These are phyloP conservation scores for Lentinula guzmanii DNA, from an alignment of 768 basidiomycete genomes.

Conservation along the genomic window DNA sequence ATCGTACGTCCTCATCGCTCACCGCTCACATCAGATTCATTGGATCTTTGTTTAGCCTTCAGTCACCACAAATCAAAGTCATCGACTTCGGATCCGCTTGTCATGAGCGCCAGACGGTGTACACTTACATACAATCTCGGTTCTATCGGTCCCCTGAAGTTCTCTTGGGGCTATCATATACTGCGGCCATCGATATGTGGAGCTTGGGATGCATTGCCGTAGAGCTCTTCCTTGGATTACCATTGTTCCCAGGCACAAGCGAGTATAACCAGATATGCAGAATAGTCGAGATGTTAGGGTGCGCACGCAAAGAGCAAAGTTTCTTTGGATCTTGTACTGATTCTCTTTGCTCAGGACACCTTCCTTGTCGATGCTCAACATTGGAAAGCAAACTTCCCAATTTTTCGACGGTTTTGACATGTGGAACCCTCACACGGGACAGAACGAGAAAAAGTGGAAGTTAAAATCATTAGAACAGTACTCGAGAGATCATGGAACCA, in stretches of 20 bases:
- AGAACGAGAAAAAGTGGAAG: slow-evolving; percentile 77
- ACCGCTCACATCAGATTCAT: background rate
- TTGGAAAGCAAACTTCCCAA: slow-evolving; percentile 90
- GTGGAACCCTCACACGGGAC: slow-evolving; percentile 59
- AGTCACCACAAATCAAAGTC: slow-evolving; percentile 97
- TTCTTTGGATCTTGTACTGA: background rate
- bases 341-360: slow-evolving; percentile 55
- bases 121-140: slow-evolving; percentile 98
- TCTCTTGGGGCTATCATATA: slow-evolving; percentile 90
- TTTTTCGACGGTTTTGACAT: slow-evolving; percentile 79
- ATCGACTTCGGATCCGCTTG: slow-evolving; percentile 99
- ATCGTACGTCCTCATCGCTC: slow-evolving; percentile 48
- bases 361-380: slow-evolving; percentile 89
- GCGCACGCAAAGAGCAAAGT: slow-evolving; percentile 22
- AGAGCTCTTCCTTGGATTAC: slow-evolving; percentile 93
- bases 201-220: slow-evolving; percentile 97
- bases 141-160: slow-evolving; percentile 99
- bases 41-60: slow-evolving; percentile 49
- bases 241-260: slow-evolving; percentile 96
- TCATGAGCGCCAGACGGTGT: slow-evolving; percentile 98
- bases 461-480: slow-evolving; percentile 94
- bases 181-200: slow-evolving; percentile 98
- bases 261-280: slow-evolving; percentile 98
- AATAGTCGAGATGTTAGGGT: slow-evolving; percentile 99
- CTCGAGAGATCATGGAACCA: slow-evolving; percentile 88